Evolutionary conservation across 805 yeast genomes (phyloP).

Genomic region (Vanderwaltozyma tropicalis): DNA sequence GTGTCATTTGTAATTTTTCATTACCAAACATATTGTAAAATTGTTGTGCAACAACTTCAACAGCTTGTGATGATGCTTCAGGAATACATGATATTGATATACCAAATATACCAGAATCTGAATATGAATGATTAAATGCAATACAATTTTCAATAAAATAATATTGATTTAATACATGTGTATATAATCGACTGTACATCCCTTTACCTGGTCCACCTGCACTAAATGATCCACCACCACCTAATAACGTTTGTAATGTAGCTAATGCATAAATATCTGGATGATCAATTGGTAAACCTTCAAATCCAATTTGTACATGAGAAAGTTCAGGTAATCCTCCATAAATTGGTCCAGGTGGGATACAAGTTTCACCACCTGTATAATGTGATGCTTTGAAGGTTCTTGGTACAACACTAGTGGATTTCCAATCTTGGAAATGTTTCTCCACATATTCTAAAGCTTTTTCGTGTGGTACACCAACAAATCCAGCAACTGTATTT

Average conservation of each 20-base stretch:
- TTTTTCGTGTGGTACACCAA: constrained; percentile 64
- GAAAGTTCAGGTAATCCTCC: constrained; percentile 71
- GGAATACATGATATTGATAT: constrained; percentile 77
- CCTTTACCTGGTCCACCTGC: constrained; percentile 99
- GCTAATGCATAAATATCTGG: constrained; percentile 89
- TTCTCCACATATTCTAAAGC: constrained; percentile 56
- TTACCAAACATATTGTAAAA: constrained; percentile 39
- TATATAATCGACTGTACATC: constrained; percentile 89
- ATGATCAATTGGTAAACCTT: constrained; percentile 72
- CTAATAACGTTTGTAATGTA: constrained; percentile 76
- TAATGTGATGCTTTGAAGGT: constrained; percentile 37
- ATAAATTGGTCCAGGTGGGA: constrained; percentile 43
- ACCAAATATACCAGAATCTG: constrained; percentile 87
- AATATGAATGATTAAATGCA: constrained; percentile 81
- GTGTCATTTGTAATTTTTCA: constrained; percentile 48
- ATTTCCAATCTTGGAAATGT: constrained; percentile 55
- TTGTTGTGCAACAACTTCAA: constrained; percentile 67
- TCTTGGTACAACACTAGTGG: constrained; percentile 17
- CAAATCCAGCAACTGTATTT: constrained; percentile 73
- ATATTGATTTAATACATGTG: constrained; percentile 81
- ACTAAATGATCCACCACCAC: constrained; percentile 95
- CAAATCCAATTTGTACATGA: constrained; percentile 79
- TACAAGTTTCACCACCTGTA: constrained; percentile 48
- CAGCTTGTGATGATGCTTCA: constrained; percentile 72
- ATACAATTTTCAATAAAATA: constrained; percentile 84